Percentiles rank a stretch among this genome's conserved stretches.
phyloP scores from a whole-genome alignment of 1,284 basidiomycete genomes.

The Cutaneotrichosporon daszewskae region DNA sequence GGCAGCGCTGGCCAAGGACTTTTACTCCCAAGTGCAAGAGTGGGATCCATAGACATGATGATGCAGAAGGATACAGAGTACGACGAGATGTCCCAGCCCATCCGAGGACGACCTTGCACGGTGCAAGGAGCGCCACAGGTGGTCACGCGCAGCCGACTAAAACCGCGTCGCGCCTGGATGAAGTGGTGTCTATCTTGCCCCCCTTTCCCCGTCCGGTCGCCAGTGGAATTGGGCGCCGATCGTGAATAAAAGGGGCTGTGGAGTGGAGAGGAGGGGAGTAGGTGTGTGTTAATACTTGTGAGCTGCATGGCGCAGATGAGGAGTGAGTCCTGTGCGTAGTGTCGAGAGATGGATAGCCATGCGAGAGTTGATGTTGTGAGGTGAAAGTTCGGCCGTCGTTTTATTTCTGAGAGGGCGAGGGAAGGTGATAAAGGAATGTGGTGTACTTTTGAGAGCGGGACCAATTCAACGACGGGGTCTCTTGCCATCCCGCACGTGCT shows the following conservation, averaged over 20 bases:
- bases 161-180: conserved; percentile 15
- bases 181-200: conserved; percentile 29
- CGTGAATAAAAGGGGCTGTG: conserved; percentile 43
- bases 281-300: too few species aligned
- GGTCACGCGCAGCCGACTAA: conserved; percentile 20
- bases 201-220: conserved; percentile 44
- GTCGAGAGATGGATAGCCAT: too few species aligned
- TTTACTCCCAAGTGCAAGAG: conserved; percentile 76
- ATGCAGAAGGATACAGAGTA: not conserved
- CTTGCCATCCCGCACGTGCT: too few species aligned
- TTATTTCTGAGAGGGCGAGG: too few species aligned
- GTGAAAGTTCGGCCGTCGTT: too few species aligned
- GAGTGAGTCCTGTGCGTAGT: not conserved
- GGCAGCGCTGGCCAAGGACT: conserved; percentile 71
- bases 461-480: too few species aligned
- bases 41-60: conserved; percentile 48
- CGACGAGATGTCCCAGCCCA: conserved; percentile 12
- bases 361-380: too few species aligned
- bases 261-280: conserved; percentile 1
- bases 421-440: too few species aligned
- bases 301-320: too few species aligned
- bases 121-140: conserved; percentile 6
- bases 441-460: too few species aligned
- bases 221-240: conserved; percentile 37
- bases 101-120: conserved; percentile 12